Base-by-base conservation (phyloP, 306 rosid species). In the Lupinus albus region DNA sequence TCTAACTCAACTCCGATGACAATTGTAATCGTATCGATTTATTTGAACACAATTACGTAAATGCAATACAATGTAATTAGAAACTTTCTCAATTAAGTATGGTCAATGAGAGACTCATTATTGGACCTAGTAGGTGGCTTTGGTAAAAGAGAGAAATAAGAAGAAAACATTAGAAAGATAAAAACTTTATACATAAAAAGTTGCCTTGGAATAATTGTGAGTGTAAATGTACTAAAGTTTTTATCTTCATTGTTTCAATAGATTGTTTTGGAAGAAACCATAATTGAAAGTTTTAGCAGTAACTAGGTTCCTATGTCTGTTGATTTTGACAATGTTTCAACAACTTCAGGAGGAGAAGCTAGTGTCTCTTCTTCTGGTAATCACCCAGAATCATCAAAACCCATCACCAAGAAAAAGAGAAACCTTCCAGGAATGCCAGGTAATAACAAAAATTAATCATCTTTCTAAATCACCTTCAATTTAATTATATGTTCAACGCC, bases 341-440 rank as follows among this genome's bases (percentile, higher is more conserved):
- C 91, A 8, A 86, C 89, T 79, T 91, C 97, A 3, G 94, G 94
- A 3, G 94, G 94, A 38, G 95, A 91, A 61, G 92, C 91, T 5
- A 91, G 91, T 50, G 86, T 87, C 13, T 91, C 97, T 47, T 87
- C 92, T 28, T 89, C 92, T 3, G 96, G 84, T 9, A 82, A 86
- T 70, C 84, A 72, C 61, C 49, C 75, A 2, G 79, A 70, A 12
- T 79, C 82, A 0, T 80, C 94, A 17, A 82, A 76, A 51, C 71
- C 85, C 59, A 59, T 82, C 10, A 39, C 86, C 36, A 92, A 89
- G 87, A 92, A 82, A 72, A 92, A 89, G 78, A 71, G 97, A 63
- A 92, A 79, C 73, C 86, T 88, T 5, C 97, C 97, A 0, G 97
- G 97, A 83, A 92, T 89, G 97, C 97, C 97, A 69, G 97, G 96